Conservation (phyloP, 495 filamentous ascomycete genomes). For the Pyronema domesticum region DNA sequence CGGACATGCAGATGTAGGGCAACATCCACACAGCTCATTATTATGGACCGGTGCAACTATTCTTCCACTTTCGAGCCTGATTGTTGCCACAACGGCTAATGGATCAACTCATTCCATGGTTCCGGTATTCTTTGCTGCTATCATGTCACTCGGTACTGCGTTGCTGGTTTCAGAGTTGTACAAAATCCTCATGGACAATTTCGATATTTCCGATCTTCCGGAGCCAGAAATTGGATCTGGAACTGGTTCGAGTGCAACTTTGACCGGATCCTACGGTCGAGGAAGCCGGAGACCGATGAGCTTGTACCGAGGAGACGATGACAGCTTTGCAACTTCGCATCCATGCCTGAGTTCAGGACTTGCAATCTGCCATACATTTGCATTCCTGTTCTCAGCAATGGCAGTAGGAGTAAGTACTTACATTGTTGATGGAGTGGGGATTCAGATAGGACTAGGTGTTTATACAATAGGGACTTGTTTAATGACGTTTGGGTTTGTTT, state of each 20-base stretch:
- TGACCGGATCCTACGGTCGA: slow-evolving; percentile 29
- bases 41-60: slow-evolving; percentile 39
- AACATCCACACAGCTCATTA: slow-evolving; percentile 47
- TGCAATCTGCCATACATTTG: slow-evolving; percentile 46
- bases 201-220: slow-evolving; percentile 53
- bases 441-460: slow-evolving; percentile 14
- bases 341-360: slow-evolving; percentile 55
- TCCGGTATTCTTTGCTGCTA: slow-evolving; percentile 46
- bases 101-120: slow-evolving; percentile 41
- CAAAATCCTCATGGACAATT: slow-evolving; percentile 63
- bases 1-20: slow-evolving; percentile 41
- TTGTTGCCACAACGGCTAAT: slow-evolving; percentile 44
- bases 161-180: slow-evolving; percentile 60
- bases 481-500: slow-evolving; percentile 9
- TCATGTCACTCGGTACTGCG: slow-evolving; percentile 49
- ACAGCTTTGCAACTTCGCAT: slow-evolving; percentile 16
- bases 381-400: slow-evolving; percentile 45
- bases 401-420: slow-evolving; percentile 43
- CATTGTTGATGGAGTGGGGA: slow-evolving; percentile 8
- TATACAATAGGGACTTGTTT: slow-evolving; percentile 9
- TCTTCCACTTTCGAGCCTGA: slow-evolving; percentile 45
- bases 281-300: slow-evolving; percentile 43
- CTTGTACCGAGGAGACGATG: slow-evolving; percentile 32
- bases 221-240: slow-evolving; percentile 9
- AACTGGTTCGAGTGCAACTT: slow-evolving; percentile 35